Evolutionary conservation across 306 rosid species (phyloP).

Genomic region (Cucumis sativus): Cucumber_9930_V3 NC_026656.2:24436001-24436500

Average conservation of each 20-base stretch:
- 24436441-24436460: slow-evolving; percentile 93
- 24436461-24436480: slow-evolving; percentile 77
- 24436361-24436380: neutral
- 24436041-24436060: too few relatives aligned
- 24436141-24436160: too few relatives aligned
- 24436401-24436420: slow-evolving; percentile 65
- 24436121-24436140: too few relatives aligned
- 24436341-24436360: neutral
- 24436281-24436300: neutral
- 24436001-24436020: too few relatives aligned
- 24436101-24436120: too few relatives aligned
- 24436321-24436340: neutral
- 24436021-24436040: too few relatives aligned
- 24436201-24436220: neutral
- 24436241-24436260: neutral
- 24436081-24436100: too few relatives aligned
- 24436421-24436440: slow-evolving; percentile 66
- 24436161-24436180: too few relatives aligned
- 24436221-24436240: neutral
- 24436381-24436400: slow-evolving; percentile 47
- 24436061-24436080: too few relatives aligned
- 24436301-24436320: neutral
- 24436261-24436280: neutral
- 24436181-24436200: too few relatives aligned
- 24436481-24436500: slow-evolving; percentile 82